Conservation (phyloP, 805 yeast species). For the Cephaloascus fragrans region DNA sequence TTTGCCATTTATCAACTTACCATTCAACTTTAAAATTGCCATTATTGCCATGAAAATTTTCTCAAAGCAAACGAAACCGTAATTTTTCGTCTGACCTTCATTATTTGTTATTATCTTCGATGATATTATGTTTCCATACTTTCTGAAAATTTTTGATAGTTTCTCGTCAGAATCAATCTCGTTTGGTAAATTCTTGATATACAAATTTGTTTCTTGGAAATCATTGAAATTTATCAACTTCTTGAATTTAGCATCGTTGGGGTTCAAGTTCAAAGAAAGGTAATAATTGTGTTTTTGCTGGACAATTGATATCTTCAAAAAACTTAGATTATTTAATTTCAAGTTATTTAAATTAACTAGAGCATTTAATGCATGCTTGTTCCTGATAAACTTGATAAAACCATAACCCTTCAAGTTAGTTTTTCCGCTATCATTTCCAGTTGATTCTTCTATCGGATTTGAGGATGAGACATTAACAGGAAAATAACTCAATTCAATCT, state of each 20-base stretch:
- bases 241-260: constrained; percentile 4
- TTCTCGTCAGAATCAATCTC: constrained; percentile 44
- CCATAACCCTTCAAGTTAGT: constrained; percentile 35
- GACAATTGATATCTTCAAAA: constrained; percentile 4
- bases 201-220: constrained; percentile 62
- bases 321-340: constrained; percentile 15
- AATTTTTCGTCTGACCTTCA: constrained; percentile 35
- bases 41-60: constrained; percentile 47
- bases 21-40: constrained; percentile 50
- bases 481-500: constrained; percentile 40
- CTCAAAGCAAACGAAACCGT: constrained; percentile 62
- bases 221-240: constrained; percentile 15
- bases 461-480: constrained; percentile 31
- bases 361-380: constrained; percentile 38
- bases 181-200: constrained; percentile 54
- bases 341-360: constrained; percentile 37
- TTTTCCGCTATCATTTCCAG: constrained; percentile 2
- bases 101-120: constrained; percentile 43
- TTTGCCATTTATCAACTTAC: constrained; percentile 21
- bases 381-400: constrained; percentile 39
- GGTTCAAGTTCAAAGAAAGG: constrained; percentile 4
- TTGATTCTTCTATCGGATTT: constrained; percentile 6
- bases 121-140: constrained; percentile 42
- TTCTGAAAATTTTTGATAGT: constrained; percentile 23
- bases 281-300: constrained; percentile 2